phyloP scores from a whole-genome alignment of 2,329 filamentous ascomycete genomes.

The Shiraia sp. region DNA sequence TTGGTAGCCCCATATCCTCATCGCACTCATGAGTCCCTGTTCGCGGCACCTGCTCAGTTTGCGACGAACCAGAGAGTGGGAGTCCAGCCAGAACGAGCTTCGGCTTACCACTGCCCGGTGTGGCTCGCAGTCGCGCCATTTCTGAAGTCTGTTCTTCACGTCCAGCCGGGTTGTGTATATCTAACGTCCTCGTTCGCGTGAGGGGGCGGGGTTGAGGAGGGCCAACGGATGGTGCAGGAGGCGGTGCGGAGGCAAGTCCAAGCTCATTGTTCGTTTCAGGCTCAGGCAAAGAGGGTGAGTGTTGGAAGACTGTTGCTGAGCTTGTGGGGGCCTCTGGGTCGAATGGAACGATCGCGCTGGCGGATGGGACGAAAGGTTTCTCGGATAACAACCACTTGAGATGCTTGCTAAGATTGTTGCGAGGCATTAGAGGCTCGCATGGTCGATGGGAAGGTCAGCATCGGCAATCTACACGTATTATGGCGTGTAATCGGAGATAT shows the following conservation, averaged over 20 bases:
- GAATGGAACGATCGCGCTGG: conserved; percentile 33
- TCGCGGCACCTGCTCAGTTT: conserved; percentile 3
- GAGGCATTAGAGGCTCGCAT: conserved; percentile 50
- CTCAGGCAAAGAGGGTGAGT: conserved; percentile 10
- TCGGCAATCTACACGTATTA: conserved; percentile 27
- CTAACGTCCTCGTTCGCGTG: conserved; percentile 22
- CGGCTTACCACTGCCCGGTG: conserved; percentile 48
- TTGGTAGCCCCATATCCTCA: conserved; percentile 1
- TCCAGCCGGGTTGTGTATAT: conserved; percentile 28
- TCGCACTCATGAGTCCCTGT: conserved; percentile 3
- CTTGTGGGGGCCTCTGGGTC: conserved; percentile 28
- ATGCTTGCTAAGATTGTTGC: conserved; percentile 54
- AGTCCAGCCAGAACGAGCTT: conserved; percentile 36
- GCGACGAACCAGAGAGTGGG: conserved; percentile 15
- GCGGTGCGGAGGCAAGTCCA: conserved; percentile 10
- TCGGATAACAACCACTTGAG: conserved; percentile 53
- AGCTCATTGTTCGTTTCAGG: conserved; percentile 24
- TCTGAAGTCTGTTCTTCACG: conserved; percentile 16
- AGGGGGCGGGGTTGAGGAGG: conserved; percentile 23
- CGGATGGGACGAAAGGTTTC: conserved; percentile 51
- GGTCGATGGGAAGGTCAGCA: conserved; percentile 19
- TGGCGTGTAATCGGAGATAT: conserved; percentile 11
- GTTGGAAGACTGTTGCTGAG: conserved; percentile 25
- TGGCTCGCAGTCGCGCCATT: conserved; percentile 52
- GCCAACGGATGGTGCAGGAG: conserved; percentile 14